Evolutionary conservation across 148 eudicot genomes (phyloP), one percentile per base, ranked within the genome.

Genomic region (Spergularia bocconei): DNA sequence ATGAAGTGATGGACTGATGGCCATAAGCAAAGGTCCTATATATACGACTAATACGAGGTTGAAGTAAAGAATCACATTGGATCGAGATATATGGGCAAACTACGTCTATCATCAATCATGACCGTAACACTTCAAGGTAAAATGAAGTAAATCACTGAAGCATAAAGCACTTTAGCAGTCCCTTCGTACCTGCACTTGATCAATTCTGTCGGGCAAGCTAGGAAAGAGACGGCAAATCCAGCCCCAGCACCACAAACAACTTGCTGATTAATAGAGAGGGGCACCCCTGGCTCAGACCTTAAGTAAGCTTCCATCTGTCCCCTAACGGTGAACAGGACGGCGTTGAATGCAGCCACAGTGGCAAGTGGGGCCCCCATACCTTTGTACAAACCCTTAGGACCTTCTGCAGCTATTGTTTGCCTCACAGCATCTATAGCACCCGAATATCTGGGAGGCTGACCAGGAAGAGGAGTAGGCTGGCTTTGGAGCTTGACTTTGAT

Each of bases 301-400:
- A 95, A 73, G 10, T 86, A 33, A 19, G 87, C 64, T 79, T 92
- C 98, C 94, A 92, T 84, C 72, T 95, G 97, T 10, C 98, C 98
- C 60, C 96, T 88, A 16, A 92, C 98, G 0, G 93, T 79, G 83
- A 95, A 95, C 39, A 95, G 90, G 10, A 95, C 74, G 7, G 97
- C 98, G 62, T 95, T 95, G 77, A 92, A 92, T 70, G 90, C 96
- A 4, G 98, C 98, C 51, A 95, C 97, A 0, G 98, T 95, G 77
- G 98, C 98, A 75, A 95, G 96, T 70, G 98, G 98, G 60, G 98
- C 98, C 16, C 98, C 98, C 98, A 95, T 95, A 33, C 98, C 98
- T 83, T 95, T 95, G 89, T 84, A 95, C 79, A 95, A 70, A 13
- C 98, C 98, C 51, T 84, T 58, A 15, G 92, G 82, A 63, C 98